Percentiles rank a stretch among this genome's conserved stretches.
Conservation (phyloP, 139 green algal genomes). For the Chlorella sp. region DNA sequence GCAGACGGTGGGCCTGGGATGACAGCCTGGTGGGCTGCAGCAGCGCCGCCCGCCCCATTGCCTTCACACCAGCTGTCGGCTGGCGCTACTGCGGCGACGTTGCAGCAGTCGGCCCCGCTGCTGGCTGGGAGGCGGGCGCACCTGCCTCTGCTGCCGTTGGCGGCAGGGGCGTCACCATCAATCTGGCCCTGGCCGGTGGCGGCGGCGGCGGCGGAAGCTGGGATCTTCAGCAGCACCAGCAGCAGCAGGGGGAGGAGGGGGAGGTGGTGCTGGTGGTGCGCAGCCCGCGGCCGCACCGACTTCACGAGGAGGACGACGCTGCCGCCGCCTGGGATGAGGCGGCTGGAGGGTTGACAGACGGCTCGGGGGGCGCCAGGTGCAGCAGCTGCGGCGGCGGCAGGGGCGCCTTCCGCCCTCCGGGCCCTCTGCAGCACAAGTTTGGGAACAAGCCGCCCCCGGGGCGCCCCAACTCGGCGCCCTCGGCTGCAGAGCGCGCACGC, state of each 20-base stretch:
- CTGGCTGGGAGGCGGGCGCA: neutral
- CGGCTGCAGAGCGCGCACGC: neutral
- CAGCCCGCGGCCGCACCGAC: conserved; percentile 7
- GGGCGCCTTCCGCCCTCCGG: conserved; percentile 23
- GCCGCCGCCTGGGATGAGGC: neutral
- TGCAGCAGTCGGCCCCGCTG: neutral
- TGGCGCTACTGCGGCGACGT: conserved; percentile 31
- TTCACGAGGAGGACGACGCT: neutral
- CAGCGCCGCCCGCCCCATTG: neutral
- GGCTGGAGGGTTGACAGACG: neutral
- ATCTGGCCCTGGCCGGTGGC: neutral
- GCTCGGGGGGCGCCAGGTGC: neutral
- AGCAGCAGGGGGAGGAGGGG: neutral
- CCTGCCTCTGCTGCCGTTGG: neutral
- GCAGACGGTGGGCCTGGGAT: conserved; percentile 21
- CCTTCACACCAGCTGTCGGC: neutral
- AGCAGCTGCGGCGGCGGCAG: neutral
- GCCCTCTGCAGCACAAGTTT: conserved; percentile 21
- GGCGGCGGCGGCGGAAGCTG: neutral
- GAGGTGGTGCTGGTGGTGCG: conserved; percentile 19
- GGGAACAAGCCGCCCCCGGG: conserved; percentile 18
- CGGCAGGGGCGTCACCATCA: neutral
- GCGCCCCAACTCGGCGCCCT: neutral
- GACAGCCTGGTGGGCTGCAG: neutral
- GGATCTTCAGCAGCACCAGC: neutral